A percentile compares a stretch with the other conserved stretches of the same genome.
Evolutionary conservation across 441 rosid genomes (phyloP).

Genomic region (Pelargonium citronellum): DNA sequence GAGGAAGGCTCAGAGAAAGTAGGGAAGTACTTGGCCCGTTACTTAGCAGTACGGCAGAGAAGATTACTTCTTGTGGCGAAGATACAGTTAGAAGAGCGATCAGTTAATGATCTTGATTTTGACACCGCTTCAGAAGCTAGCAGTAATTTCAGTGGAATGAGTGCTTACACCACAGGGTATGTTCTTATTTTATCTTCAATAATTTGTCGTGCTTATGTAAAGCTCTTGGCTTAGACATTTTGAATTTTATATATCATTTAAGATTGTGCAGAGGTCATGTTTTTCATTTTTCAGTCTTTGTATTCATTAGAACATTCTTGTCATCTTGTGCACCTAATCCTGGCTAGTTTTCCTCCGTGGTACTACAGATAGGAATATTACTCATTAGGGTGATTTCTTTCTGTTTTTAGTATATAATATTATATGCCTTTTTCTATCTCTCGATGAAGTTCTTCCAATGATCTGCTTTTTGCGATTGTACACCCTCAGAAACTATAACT

Average conservation of each 20-base stretch:
- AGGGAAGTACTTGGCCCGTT: slow-evolving; percentile 85
- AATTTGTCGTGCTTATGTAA: background rate
- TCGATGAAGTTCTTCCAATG: background rate
- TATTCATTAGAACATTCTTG: background rate
- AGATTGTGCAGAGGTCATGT: background rate
- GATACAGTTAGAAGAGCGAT: slow-evolving; percentile 65
- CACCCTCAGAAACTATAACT: background rate
- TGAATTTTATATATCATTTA: background rate
- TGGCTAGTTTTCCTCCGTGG: background rate
- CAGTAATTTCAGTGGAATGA: slow-evolving; percentile 88
- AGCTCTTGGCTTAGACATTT: slow-evolving; percentile 6
- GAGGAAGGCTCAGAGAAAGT: slow-evolving; percentile 78
- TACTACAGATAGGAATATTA: background rate
- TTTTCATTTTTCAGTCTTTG: background rate
- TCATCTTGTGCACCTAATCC: background rate
- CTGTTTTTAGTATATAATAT: background rate
- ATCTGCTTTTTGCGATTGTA: background rate
- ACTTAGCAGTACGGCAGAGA: slow-evolving; percentile 91
- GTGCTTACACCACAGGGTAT: slow-evolving; percentile 86
- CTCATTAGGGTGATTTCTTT: background rate
- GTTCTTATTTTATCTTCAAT: slow-evolving; percentile 7
- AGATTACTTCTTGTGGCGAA: slow-evolving; percentile 84
- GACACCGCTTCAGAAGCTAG: slow-evolving; percentile 91
- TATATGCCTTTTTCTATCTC: background rate
- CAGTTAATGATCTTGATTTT: slow-evolving; percentile 62